These are phyloP conservation scores for Saccharomyces hybrid DNA, from an alignment of 1,139 yeast genomes.

Conservation along the genomic window DNA sequence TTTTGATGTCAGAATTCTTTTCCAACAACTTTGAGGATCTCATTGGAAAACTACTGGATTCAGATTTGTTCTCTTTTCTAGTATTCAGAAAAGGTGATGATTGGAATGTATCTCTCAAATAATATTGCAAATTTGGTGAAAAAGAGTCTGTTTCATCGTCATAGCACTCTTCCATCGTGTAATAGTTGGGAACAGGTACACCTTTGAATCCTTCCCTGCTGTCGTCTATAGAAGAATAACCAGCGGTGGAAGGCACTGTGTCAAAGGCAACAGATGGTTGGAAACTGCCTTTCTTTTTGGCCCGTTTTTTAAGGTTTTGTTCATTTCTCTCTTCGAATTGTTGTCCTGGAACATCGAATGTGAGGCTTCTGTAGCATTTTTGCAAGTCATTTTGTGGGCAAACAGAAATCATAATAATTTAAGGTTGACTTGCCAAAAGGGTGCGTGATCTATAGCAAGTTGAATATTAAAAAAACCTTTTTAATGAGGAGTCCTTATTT, in stretches of 20 bases:
- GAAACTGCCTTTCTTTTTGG: neutral
- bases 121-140: neutral
- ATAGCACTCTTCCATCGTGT: neutral
- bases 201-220: constrained; percentile 3
- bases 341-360: neutral
- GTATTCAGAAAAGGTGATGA: neutral
- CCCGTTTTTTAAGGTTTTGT: neutral
- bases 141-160: constrained; percentile 2
- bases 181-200: constrained; percentile 1
- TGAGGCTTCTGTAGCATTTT: neutral
- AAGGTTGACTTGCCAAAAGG: neutral
- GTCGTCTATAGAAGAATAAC: constrained; percentile 4
- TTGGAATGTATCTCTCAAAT: neutral
- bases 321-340: neutral
- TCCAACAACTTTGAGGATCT: constrained; percentile 7
- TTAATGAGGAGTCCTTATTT: neutral
- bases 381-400: neutral
- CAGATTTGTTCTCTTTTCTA: neutral
- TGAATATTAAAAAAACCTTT: neutral
- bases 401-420: neutral
- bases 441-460: neutral
- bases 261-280: constrained; percentile 3
- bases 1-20: constrained; percentile 3
- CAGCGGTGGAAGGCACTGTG: constrained; percentile 2
- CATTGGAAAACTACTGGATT: neutral